Percentiles rank a stretch among this genome's conserved stretches.
These are phyloP conservation scores for Lepidium aucheri DNA, from an alignment of 345 rosid genomes.

Conservation along the genomic window DNA sequence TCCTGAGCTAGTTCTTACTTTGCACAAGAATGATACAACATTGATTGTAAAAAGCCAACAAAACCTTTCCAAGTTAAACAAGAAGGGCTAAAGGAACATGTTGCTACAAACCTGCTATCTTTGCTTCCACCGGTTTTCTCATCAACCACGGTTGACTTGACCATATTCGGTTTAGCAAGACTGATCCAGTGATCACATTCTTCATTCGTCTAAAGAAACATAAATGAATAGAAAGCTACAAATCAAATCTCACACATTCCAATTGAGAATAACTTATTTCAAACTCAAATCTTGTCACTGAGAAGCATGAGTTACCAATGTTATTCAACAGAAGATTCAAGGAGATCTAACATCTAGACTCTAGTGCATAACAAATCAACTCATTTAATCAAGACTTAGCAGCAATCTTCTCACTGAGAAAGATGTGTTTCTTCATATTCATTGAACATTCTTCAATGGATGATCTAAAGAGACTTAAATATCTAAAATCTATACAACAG, in stretches of 20 bases:
- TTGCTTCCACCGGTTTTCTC: conserved; percentile 76
- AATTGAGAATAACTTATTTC: background rate
- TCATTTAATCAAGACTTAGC: background rate
- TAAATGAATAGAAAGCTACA: background rate
- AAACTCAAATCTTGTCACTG: too few species aligned
- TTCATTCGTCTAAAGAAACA: conserved; percentile 47
- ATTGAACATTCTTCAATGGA: background rate
- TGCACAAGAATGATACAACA: background rate
- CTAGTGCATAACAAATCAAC: background rate
- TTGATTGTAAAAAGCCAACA: background rate
- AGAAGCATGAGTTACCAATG: too few species aligned
- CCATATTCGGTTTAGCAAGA: conserved; percentile 75
- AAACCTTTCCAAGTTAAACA: background rate
- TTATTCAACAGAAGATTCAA: background rate
- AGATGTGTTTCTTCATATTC: background rate
- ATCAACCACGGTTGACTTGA: conserved; percentile 88
- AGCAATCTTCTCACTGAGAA: too few species aligned
- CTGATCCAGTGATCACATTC: conserved; percentile 78
- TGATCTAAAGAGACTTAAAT: background rate
- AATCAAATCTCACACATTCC: background rate
- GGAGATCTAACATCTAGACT: background rate
- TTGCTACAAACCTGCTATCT: conserved; percentile 62
- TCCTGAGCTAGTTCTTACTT: conserved; percentile 96
- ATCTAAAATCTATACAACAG: background rate
- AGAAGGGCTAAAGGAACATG: background rate